Evolutionary conservation across 2,329 filamentous ascomycete species (phyloP), one percentile per base, ranked within the genome.

Genomic region (Colletotrichum lupini): DNA sequence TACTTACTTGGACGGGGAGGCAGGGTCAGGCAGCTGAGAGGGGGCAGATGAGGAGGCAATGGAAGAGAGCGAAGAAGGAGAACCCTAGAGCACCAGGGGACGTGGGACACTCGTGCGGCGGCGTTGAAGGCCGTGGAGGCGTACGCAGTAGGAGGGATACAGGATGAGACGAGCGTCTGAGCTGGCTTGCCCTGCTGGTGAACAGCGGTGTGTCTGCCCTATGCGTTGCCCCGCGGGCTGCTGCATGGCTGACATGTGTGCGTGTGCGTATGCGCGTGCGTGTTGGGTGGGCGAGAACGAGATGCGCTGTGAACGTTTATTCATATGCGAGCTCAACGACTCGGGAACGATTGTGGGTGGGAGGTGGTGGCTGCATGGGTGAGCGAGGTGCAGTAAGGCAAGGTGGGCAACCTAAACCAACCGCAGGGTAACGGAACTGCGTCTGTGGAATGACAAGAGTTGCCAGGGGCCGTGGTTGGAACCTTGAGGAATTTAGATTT

Each of bases 101-200:
- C 24, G 26, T 22, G 5, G 22, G 12, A 19, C 14, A 19, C 7
- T 28, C 16, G 26, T 12, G 2, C 59, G 11, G 26, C 49, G 11
- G n/a, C 12, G 24, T 9, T 32, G 60, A n/a, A 26, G 8, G 12
- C 19, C 7, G 42, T 42, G 16, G 7, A 19, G 37, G 37, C 5
- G 37, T 42, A 42, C 14, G 16, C 19, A 42, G 37, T 19, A 42
- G 37, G 37, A 42, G 37, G 37, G 37, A 42, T 42, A 32, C 26
- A 30, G 60, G 60, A 70, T 59, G 55, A 70, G 55, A 70, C 55
- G 68, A 68, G 68, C 49, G 56, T 62, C 68, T 52, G 68, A 62
- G 63, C 68, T 67, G 63, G 16, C 24, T 24, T 32, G 22, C 37
- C 37, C 37, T 42, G 37, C 4, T 42, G 37, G 37, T 8, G 37